Evolutionary conservation across 345 rosid species (phyloP).

Genomic region (Arabis hirsuta): DNA sequence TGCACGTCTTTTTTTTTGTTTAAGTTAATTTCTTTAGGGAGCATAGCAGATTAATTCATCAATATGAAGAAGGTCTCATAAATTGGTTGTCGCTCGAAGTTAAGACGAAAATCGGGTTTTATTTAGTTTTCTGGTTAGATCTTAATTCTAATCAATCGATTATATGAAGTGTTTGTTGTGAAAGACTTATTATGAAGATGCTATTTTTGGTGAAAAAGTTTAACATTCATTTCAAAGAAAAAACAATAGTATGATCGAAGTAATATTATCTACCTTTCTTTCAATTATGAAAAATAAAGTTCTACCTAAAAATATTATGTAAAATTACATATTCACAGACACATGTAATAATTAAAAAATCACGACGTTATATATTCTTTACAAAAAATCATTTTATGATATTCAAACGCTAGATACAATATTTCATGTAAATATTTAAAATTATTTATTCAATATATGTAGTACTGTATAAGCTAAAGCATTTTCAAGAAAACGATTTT

Average conservation of each 20-base stretch:
- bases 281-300: constrained; percentile 3
- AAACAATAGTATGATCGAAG: background rate
- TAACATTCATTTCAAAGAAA: too few relatives aligned
- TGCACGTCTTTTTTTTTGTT: constrained; percentile 3
- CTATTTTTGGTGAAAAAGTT: too few relatives aligned
- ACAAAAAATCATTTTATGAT: background rate
- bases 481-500: background rate
- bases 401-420: background rate
- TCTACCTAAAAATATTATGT: background rate
- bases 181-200: too few relatives aligned
- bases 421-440: background rate
- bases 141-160: too few relatives aligned
- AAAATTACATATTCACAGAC: constrained; percentile 6
- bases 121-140: too few relatives aligned
- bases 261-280: constrained; percentile 3
- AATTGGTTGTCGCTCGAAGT: too few relatives aligned
- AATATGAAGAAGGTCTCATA: too few relatives aligned
- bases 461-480: background rate
- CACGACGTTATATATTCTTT: background rate
- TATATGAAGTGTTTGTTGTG: too few relatives aligned
- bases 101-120: too few relatives aligned
- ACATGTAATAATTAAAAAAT: background rate
- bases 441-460: background rate
- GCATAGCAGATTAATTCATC: background rate
- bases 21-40: constrained; percentile 17